phyloP scores from a whole-genome alignment of 2,329 filamentous ascomycete genomes.

The Cladosporium sp. region DNA sequence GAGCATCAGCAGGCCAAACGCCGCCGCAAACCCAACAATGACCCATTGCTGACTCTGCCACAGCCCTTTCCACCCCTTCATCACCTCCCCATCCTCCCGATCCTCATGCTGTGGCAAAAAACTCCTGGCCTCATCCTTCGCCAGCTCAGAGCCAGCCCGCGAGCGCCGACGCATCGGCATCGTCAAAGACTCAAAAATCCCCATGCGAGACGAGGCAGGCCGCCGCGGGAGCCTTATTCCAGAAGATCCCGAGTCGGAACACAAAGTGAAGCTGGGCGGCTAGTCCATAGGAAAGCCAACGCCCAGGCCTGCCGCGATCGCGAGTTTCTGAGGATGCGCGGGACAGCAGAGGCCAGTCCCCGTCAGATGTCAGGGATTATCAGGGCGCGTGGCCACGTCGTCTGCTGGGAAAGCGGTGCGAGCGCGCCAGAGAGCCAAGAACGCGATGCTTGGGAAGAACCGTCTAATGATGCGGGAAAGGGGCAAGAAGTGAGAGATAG shows the following conservation, averaged over 20 bases:
- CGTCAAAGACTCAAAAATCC: background rate
- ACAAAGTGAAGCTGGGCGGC: no score
- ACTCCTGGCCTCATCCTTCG: constrained; percentile 7
- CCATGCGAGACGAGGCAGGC: background rate
- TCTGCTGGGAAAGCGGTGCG: no score
- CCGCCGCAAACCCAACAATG: constrained; percentile 3
- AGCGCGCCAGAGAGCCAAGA: no score
- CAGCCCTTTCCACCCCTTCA: constrained; percentile 7
- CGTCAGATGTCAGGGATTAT: no score
- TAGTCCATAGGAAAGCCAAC: no score
- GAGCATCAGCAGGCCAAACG: constrained; percentile 3
- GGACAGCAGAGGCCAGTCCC: no score
- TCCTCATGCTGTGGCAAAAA: constrained; percentile 9
- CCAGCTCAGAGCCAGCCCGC: constrained; percentile 6
- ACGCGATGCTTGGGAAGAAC: background rate
- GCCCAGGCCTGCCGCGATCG: no score
- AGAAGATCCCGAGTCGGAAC: no score
- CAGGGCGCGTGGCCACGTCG: no score
- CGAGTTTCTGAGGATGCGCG: no score
- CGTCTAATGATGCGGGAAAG: background rate
- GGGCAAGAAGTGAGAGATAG: background rate
- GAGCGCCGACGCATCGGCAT: constrained; percentile 11
- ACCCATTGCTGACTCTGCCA: constrained; percentile 11
- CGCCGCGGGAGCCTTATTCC: no score
- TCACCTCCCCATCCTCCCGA: background rate